Base-by-base conservation (phyloP, 495 filamentous ascomycete genomes). In the Penicillium daleae region DNA sequence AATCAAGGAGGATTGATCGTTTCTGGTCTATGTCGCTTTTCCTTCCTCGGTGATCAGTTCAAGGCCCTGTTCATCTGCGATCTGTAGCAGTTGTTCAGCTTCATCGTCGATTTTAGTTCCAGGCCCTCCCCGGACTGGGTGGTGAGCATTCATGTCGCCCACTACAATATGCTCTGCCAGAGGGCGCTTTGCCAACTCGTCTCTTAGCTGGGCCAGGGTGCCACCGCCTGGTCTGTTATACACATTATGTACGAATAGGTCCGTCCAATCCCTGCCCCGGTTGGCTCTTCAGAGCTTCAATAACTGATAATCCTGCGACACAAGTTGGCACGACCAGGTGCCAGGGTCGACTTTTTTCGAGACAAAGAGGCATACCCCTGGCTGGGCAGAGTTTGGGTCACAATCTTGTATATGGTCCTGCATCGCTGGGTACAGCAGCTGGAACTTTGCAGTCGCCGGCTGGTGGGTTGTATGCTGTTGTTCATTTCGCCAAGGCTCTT, bases 131-230 rank as follows among this genome's bases (percentile, higher is more conserved):
- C 59, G 59, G 10, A 13, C 21, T 21, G 53, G 51, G n/a, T 65
- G 59, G 35, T 65, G 63, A 7, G 39, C 42, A 50, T 58, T 66
- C 48, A 66, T 62, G 24, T 66, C 59, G n/a, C 63, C 59, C 5
- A 66, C 12, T 4, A 62, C 48, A 8, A 66, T 13, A 29, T 66
- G 59, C 10, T 66, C 63, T n/a, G 13, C 59, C 2, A 27, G 24
- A 10, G 52, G 52, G 22, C 46, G 44, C n/a, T 55, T 56, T 6
- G 32, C 19, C 15, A 66, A 39, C 39, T 66, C 62, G 8, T 21
- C 8, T n/a, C 22, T 42, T 29, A 60, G 48, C 27, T 49, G 27
- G n/a, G 22, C 22, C 17, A 39, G 52, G 24, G 49, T 60, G 21
- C 49, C 19, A 26, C 32, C 46, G 32, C 29, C 46, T 17, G 57